Base-by-base conservation (phyloP, 202 grass and related monocot genomes). In the Schoenoplectus tabernaemontani region DNA sequence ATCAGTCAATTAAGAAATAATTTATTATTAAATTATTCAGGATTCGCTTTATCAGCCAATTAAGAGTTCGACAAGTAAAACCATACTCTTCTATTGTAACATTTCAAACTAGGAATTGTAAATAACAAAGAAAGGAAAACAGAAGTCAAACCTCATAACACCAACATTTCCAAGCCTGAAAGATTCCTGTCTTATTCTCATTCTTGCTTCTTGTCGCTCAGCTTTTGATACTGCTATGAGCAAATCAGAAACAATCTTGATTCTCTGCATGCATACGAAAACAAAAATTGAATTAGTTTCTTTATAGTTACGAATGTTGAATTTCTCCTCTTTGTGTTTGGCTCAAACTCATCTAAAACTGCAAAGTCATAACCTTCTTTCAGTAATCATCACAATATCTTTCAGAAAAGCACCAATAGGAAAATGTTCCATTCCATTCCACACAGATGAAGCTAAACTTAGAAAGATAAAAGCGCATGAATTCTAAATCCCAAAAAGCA, bases 221-320 rank as follows among this genome's bases (percentile, higher is more conserved):
- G 96, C 92, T 99, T 99, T 99, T n/a, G 92, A 99, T 26, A 99
- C 96, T 68, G 87, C 81, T 96, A 99, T 92, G 22, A 96, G 83
- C 81, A 99, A 74, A 86, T 93, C 90, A 36, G 92, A 96, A 72
- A 99, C 76, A 54, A 96, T 82, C 79, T 99, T 99, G 63, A 93
- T 85, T 86, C 87, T 85, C 96, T 99, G 85, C 85, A 91, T 78
- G 51, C 41, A 82, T 72, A 53, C 75, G 89, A 85, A 85, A 89
- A 65, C 58, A 47, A 65, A 53, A 63, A 64, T 17, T 80, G 42
- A 80, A 28, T 61, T 41, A 15, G 38, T 60, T 62, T 59, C 19
- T 28, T 44, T 43, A 9, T 16, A 76, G 46, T 43, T 24, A 68
- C n/a, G n/a, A n/a, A 15, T 26, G 11, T 53, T 11, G 7, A 75